Base-by-base conservation (phyloP, 345 rosid species). In the Fremontodendron californicum region DNA sequence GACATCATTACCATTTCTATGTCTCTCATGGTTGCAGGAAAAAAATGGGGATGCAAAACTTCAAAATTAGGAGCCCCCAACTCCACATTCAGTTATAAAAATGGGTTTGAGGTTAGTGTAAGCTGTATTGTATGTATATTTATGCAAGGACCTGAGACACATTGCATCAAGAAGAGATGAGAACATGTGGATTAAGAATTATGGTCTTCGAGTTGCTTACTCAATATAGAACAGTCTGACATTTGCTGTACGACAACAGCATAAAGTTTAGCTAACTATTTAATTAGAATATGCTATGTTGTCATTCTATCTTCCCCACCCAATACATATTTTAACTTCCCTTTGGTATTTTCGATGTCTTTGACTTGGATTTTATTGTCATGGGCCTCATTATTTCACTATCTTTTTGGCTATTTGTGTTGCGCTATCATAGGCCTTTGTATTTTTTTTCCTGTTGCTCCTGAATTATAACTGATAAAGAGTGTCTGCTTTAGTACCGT, bases 21-120 rank as follows among this genome's bases (percentile, higher is more conserved):
- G 71, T 23, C 62, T 40, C 70, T 81, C 60, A 55, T 76, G 61
- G 66, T 76, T 85, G 70, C 93, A 96, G 99, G 99, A 93, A 71
- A 90, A 89, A 85, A 90, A 90, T 84, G 97, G 90, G 66, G 97
- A 93, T 79, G 78, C 80, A 65, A 96, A 89, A 85, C 80, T 86
- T 84, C 97, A 89, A 81, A 97, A 93, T 81, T 91, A 97, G 8
- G 99, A 93, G 93, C 99, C 99, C 78, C 92, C 89, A 77, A 96
- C 98, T 80, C 98, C 99, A 71, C 90, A 82, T 84, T 91, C 99
- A 69, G 91, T 85, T 78, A 79, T 90, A 80, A 96, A 90, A 86
- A 90, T 92, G 91, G 83, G 90, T 80, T 75, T 85, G 80, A 93
- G 99, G 99, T 96, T 73, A 85, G 87, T 81, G 11, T 12, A 57